phyloP scores from a whole-genome alignment of 2,329 filamentous ascomycete species.

The Penicillium palitans region DNA sequence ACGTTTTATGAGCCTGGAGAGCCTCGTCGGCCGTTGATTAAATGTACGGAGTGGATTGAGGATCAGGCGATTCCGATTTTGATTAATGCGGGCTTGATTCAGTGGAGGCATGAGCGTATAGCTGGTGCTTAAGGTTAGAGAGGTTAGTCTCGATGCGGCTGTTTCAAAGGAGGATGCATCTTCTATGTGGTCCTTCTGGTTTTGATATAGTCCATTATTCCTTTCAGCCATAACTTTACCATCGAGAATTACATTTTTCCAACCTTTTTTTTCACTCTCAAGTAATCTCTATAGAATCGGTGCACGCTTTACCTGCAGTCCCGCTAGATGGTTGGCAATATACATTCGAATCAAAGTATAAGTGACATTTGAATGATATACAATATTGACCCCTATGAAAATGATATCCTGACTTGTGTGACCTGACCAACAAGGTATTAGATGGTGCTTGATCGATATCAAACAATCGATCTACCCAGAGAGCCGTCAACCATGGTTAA shows the following conservation, averaged over 20 bases:
- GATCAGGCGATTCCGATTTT: not conserved
- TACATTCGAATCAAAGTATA: not conserved
- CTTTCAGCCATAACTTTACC: not conserved
- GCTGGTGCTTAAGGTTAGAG: not conserved
- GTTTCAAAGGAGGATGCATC: not conserved
- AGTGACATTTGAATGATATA: not conserved
- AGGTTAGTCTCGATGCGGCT: not conserved
- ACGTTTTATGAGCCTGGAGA: not conserved
- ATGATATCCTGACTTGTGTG: not conserved
- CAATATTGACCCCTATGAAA: too few relatives aligned
- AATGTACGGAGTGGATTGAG: conserved; percentile 7
- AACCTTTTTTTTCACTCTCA: not conserved
- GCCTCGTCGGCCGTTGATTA: conserved; percentile 1
- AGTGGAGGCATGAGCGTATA: not conserved
- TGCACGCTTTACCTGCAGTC: not conserved
- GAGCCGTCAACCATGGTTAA: not conserved
- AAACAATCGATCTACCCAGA: not conserved
- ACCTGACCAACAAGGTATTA: too few relatives aligned
- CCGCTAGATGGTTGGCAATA: not conserved
- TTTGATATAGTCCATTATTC: not conserved
- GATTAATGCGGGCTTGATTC: not conserved
- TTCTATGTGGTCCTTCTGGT: not conserved
- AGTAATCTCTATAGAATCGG: not conserved
- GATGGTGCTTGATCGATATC: not conserved
- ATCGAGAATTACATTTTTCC: rapidly evolving